Evolutionary conservation across 2,329 filamentous ascomycete genomes (phyloP).

Genomic region (Ceratocystis eucalypticola): DNA sequence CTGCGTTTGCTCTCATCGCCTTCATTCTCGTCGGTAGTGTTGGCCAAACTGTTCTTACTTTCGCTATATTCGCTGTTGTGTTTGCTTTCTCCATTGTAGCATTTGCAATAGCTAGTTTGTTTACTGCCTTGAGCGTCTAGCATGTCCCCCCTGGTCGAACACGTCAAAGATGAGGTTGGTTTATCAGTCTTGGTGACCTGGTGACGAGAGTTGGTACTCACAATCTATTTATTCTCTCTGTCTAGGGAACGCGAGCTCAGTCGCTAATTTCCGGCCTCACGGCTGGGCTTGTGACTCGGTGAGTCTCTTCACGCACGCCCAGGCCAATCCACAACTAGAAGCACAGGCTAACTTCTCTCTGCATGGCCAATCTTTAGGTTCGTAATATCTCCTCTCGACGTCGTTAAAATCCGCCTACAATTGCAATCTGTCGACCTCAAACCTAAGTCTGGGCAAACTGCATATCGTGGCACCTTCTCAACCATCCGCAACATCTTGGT

Average conservation of each 20-base stretch:
- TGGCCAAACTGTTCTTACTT: constrained; percentile 1
- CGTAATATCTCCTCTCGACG: constrained; percentile 86
- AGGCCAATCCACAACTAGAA: neutral
- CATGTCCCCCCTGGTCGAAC: constrained; percentile 10
- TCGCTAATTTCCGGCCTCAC: constrained; percentile 43
- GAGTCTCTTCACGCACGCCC: constrained; percentile 22
- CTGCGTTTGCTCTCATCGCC: neutral
- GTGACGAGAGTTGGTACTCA: neutral
- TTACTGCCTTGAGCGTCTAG: neutral
- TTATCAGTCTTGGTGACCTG: neutral
- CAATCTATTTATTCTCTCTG: neutral
- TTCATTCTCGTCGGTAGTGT: neutral
- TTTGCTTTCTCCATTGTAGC: neutral
- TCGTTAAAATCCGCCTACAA: constrained; percentile 95
- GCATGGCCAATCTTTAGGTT: constrained; percentile 42
- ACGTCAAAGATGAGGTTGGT: constrained; percentile 20
- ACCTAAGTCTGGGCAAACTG: constrained; percentile 18
- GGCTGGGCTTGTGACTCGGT: constrained; percentile 82
- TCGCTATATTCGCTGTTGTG: neutral
- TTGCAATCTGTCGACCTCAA: constrained; percentile 42
- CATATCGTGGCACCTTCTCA: constrained; percentile 61
- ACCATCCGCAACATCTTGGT: constrained; percentile 64
- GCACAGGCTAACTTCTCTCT: neutral
- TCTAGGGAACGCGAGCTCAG: constrained; percentile 42
- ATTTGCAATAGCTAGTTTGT: neutral